These are phyloP conservation scores for Leccinum arenicola DNA, from an alignment of 768 basidiomycete genomes.

Conservation along the genomic window DNA sequence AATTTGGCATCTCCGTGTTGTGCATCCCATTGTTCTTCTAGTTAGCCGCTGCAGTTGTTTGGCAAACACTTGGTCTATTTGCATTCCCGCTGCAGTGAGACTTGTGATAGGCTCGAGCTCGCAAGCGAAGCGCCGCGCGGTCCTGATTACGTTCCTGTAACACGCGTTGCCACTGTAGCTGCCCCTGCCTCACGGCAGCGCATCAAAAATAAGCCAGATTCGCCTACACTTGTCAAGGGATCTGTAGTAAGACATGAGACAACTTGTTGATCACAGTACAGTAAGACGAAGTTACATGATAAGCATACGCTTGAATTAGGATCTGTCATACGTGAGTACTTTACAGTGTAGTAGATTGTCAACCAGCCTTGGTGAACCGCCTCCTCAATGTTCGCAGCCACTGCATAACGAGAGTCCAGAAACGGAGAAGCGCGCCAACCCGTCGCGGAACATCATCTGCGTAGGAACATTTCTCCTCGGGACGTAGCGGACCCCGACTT, in stretches of 20 bases:
- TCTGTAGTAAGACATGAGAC: slow-evolving; percentile 2
- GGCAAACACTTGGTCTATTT: slow-evolving; percentile 2
- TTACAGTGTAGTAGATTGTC: background rate
- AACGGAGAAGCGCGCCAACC: slow-evolving; percentile 12
- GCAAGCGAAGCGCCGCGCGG: slow-evolving; percentile 1
- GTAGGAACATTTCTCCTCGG: slow-evolving; percentile 4
- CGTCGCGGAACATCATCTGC: slow-evolving; percentile 3
- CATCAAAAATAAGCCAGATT: slow-evolving; percentile 7
- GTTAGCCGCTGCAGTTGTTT: background rate
- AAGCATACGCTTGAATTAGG: background rate
- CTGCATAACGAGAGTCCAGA: slow-evolving; percentile 30
- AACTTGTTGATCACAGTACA: background rate
- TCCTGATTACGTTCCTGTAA: slow-evolving; percentile 7
- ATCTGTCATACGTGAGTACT: background rate
- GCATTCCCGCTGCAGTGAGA: background rate
- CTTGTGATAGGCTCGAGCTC: background rate
- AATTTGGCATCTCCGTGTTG: background rate
- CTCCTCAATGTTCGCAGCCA: slow-evolving; percentile 22
- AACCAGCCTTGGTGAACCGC: slow-evolving; percentile 8
- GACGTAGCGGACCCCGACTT: slow-evolving; percentile 3
- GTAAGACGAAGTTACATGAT: background rate
- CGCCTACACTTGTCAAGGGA: slow-evolving; percentile 15
- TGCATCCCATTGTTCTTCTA: slow-evolving; percentile 5
- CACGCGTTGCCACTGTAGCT: slow-evolving; percentile 4
- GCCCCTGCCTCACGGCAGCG: slow-evolving; percentile 12